Evolutionary conservation across 2,329 filamentous ascomycete species (phyloP).

Genomic region (Neobulgaria alba): DNA sequence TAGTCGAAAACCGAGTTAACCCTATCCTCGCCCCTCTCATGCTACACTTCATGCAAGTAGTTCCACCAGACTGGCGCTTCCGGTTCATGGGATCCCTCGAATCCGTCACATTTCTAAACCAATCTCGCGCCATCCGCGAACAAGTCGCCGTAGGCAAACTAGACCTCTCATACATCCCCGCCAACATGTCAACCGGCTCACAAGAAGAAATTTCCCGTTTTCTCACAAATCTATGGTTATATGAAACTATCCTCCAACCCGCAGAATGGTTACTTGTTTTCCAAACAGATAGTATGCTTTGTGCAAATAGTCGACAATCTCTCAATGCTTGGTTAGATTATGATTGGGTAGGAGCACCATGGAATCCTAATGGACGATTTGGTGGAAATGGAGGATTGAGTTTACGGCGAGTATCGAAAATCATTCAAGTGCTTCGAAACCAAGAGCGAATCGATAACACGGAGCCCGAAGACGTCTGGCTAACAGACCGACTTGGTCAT

Average conservation of each 20-base stretch:
- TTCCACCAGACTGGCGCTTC: conserved; percentile 49
- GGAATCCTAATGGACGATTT: conserved; percentile 26
- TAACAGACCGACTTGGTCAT: conserved; percentile 43
- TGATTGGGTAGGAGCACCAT: conserved; percentile 31
- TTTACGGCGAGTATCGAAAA: conserved; percentile 43
- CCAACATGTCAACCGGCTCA: conserved; percentile 40
- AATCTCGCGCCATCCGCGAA: conserved; percentile 36
- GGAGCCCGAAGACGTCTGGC: conserved; percentile 49
- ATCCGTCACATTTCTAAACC: conserved; percentile 38
- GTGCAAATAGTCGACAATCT: conserved; percentile 41
- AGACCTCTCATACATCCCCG: conserved; percentile 42
- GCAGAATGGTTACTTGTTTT: conserved; percentile 48
- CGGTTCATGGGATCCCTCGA: conserved; percentile 44
- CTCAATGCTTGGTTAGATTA: conserved; percentile 25
- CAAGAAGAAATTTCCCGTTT: conserved; percentile 46
- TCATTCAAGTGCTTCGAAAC: conserved; percentile 42
- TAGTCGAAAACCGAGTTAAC: conserved; percentile 44
- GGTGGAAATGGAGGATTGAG: conserved; percentile 32
- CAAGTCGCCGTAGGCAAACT: conserved; percentile 33
- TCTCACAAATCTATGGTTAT: conserved; percentile 44
- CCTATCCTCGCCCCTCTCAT: conserved; percentile 44
- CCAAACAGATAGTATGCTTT: conserved; percentile 48
- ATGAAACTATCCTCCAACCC: conserved; percentile 39
- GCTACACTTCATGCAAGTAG: conserved; percentile 47
- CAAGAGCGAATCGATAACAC: conserved; percentile 36